Evolutionary conservation across 139 green algal species (phyloP).

Genomic region (Coelastrella sp.): DNA sequence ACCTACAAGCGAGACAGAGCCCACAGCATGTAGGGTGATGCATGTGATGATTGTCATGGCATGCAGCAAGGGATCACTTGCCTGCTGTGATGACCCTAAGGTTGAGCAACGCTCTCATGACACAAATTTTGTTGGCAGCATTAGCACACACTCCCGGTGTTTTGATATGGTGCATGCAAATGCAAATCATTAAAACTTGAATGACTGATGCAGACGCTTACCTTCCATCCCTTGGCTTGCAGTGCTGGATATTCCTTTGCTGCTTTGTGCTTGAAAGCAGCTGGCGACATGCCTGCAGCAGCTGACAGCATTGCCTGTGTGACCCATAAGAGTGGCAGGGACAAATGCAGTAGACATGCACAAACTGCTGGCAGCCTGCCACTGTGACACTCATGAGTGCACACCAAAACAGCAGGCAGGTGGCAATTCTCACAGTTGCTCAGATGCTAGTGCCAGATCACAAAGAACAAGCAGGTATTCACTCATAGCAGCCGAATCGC

Average conservation of each 20-base stretch:
- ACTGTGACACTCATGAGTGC: not conserved
- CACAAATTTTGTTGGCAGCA: no score
- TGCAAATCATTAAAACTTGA: not conserved
- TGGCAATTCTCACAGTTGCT: not conserved
- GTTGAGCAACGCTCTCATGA: no score
- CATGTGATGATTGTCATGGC: not conserved
- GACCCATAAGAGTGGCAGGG: not conserved
- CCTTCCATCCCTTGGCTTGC: slow-evolving; percentile 70
- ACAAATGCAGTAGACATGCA: not conserved
- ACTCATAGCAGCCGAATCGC: no score
- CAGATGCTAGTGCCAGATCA: no score
- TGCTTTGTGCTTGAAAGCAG: not conserved
- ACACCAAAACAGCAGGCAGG: not conserved
- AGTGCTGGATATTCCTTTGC: slow-evolving; percentile 62
- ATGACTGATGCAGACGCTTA: not conserved
- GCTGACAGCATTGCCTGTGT: not conserved
- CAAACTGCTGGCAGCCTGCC: not conserved
- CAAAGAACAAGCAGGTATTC: no score
- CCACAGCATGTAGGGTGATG: not conserved
- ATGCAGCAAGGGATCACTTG: not conserved
- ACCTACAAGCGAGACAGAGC: slow-evolving; percentile 46
- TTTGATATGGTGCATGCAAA: not conserved
- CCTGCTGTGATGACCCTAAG: no score
- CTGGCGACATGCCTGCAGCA: slow-evolving; percentile 28
- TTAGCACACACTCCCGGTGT: not conserved